Conservation (phyloP, 305 asterid species). For the Fraxinus velutina region DNA sequence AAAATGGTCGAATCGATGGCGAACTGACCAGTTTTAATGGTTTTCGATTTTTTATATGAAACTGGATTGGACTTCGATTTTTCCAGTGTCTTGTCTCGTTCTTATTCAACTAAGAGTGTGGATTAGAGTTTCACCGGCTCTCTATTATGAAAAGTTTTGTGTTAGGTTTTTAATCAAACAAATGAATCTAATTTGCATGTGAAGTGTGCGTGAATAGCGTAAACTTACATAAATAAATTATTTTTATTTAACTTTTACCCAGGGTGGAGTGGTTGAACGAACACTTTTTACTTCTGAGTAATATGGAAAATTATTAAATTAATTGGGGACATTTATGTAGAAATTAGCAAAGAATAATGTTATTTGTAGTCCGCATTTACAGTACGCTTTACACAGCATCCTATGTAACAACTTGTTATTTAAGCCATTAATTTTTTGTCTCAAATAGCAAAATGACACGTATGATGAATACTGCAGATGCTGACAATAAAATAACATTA, state of each 20-base stretch:
- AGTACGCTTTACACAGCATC: no score
- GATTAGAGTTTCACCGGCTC: not conserved
- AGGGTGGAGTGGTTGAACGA: not conserved
- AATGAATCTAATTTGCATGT: not conserved
- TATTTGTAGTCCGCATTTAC: no score
- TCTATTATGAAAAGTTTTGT: not conserved
- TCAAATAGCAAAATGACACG: no score
- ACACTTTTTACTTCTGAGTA: not conserved
- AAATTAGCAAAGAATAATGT: no score
- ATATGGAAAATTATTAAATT: not conserved
- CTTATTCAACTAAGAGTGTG: not conserved
- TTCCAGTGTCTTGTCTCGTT: not conserved
- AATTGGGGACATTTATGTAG: not conserved
- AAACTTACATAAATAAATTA: no score
- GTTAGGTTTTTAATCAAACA: not conserved
- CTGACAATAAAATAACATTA: no score
- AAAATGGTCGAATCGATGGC: not conserved
- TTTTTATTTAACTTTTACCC: not conserved
- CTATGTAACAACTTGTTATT: no score
- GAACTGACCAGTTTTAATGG: not conserved
- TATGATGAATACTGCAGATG: no score
- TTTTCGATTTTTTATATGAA: not conserved
- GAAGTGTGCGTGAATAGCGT: not conserved
- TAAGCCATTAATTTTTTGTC: no score
- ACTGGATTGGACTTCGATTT: not conserved